phyloP scores from a whole-genome alignment of 768 basidiomycete genomes.

The Mycena capillaripes region DNA sequence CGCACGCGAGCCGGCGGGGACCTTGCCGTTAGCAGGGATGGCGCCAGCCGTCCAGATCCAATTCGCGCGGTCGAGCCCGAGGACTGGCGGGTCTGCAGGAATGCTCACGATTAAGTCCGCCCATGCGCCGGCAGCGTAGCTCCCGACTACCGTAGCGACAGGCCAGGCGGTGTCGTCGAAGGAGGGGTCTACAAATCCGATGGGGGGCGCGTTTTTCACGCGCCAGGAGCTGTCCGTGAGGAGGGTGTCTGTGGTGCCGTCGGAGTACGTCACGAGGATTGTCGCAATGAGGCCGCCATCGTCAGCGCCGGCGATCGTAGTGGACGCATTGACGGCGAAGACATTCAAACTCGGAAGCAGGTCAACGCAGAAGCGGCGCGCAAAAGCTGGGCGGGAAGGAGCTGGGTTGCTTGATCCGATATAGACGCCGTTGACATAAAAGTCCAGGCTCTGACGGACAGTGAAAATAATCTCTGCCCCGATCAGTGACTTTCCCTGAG shows the following conservation, averaged over 20 bases:
- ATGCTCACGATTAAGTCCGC: not conserved
- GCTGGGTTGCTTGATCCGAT: no score
- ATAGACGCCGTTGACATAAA: no score
- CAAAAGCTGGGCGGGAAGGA: no score
- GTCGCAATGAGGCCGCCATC: not conserved
- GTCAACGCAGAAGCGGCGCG: no score
- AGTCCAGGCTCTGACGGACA: no score
- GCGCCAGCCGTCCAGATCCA: slow-evolving; percentile 22
- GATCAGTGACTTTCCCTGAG: not conserved
- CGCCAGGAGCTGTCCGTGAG: no score
- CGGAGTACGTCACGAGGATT: not conserved
- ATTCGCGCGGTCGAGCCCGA: not conserved
- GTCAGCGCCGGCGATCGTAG: not conserved
- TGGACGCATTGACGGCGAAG: no score
- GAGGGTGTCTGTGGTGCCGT: not conserved
- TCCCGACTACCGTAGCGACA: not conserved
- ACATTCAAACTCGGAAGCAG: no score
- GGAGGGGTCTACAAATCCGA: no score
- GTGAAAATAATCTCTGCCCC: not conserved
- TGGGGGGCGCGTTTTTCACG: no score
- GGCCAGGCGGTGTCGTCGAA: not conserved
- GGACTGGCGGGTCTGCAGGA: not conserved
- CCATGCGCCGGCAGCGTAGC: not conserved
- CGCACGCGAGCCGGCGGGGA: no score
- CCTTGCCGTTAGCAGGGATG: slow-evolving; percentile 2